phyloP scores from a whole-genome alignment of 257 asterid genomes.

The Marsdenia floribunda region DNA sequence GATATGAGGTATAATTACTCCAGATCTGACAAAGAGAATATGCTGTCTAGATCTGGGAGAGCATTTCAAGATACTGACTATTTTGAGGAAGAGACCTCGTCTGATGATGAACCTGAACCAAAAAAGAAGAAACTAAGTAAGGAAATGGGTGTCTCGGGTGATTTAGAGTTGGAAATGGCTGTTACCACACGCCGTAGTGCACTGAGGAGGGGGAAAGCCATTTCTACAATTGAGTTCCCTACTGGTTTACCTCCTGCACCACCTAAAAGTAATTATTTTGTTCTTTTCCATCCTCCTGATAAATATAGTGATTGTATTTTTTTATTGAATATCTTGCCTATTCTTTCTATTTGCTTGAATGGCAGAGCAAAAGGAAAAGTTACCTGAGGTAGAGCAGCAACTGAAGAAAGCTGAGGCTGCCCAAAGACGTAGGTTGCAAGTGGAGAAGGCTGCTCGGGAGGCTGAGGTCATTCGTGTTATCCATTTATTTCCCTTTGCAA shows the following conservation, averaged over 20 bases:
- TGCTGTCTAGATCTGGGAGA: constrained; percentile 27
- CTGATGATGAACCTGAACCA: constrained; percentile 44
- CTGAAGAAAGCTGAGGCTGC: constrained; percentile 87
- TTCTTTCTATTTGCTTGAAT: constrained; percentile 11
- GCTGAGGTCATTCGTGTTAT: constrained; percentile 52
- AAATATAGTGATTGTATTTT: not conserved
- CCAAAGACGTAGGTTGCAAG: constrained; percentile 68
- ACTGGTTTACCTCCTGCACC: constrained; percentile 72
- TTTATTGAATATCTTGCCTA: constrained; percentile 13
- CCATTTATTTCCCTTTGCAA: not conserved
- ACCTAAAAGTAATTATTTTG: constrained; percentile 54
- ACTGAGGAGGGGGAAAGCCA: constrained; percentile 38
- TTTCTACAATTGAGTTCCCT: constrained; percentile 53
- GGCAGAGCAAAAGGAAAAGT: constrained; percentile 72
- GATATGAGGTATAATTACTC: constrained; percentile 33
- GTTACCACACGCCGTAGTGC: constrained; percentile 67
- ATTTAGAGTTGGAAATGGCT: constrained; percentile 37
- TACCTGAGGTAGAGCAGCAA: constrained; percentile 70
- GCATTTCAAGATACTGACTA: constrained; percentile 46
- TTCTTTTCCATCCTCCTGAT: constrained; percentile 4
- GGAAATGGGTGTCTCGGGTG: constrained; percentile 29
- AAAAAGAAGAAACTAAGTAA: constrained; percentile 37
- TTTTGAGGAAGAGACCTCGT: constrained; percentile 41
- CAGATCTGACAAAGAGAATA: constrained; percentile 41
- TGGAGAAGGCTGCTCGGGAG: constrained; percentile 79